A percentile compares a stretch with the other conserved stretches of the same genome.
These are phyloP conservation scores for Salisapilia sapeloensis DNA, from an alignment of 352 stramenopile species.

Conservation along the genomic window DNA sequence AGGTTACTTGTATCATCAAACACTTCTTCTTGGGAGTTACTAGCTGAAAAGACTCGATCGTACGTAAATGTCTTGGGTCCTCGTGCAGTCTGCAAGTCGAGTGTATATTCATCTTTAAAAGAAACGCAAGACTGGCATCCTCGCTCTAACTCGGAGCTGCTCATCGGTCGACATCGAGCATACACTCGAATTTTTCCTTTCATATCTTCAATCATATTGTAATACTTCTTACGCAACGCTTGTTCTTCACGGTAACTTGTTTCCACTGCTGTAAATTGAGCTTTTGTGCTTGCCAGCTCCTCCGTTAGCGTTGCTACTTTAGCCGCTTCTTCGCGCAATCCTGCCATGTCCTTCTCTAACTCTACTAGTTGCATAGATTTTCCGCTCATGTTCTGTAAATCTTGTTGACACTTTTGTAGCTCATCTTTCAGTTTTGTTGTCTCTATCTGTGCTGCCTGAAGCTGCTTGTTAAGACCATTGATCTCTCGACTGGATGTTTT, in stretches of 20 bases:
- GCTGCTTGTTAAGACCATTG: conserved; percentile 19
- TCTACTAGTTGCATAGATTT: conserved; percentile 32
- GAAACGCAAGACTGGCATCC: conserved; percentile 43
- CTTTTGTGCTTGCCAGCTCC: conserved; percentile 17
- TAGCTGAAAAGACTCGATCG: conserved; percentile 79
- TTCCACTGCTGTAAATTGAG: conserved; percentile 32
- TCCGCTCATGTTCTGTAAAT: conserved; percentile 21
- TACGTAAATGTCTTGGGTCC: conserved; percentile 82
- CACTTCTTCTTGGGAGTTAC: conserved; percentile 59
- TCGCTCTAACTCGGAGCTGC: conserved; percentile 64
- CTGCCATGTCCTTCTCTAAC: conserved; percentile 38
- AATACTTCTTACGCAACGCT: conserved; percentile 87
- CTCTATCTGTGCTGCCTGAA: conserved; percentile 22
- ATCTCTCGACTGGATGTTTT: conserved; percentile 31
- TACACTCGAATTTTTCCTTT: conserved; percentile 92
- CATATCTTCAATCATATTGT: conserved; percentile 93
- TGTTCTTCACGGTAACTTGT: conserved; percentile 79
- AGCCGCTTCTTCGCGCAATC: conserved; percentile 26
- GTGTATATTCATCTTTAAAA: conserved; percentile 69
- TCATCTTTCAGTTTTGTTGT: conserved; percentile 29
- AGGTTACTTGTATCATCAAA: conserved; percentile 90
- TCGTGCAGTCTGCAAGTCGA: conserved; percentile 65
- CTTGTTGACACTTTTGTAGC: conserved; percentile 19
- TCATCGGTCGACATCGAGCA: conserved; percentile 84
- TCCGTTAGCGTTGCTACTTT: conserved; percentile 24